Evolutionary conservation across 768 basidiomycete species (phyloP).

Genomic region (Chiua virens): DNA sequence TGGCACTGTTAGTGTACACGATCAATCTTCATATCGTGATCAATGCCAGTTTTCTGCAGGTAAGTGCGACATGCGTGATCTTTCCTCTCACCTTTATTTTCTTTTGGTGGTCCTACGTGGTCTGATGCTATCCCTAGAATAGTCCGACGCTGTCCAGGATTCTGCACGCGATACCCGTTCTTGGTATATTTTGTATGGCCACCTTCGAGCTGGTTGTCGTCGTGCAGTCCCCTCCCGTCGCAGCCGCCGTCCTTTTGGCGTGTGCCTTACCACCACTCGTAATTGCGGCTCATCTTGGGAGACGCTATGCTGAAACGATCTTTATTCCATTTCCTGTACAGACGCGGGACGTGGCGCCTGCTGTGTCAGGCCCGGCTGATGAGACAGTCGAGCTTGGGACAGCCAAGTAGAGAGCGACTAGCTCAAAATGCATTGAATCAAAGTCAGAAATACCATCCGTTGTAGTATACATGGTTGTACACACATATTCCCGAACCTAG

Average conservation of each 20-base stretch:
- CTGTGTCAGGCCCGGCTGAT: neutral
- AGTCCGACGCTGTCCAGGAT: conserved; percentile 11
- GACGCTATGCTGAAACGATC: conserved; percentile 5
- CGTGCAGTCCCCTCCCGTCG: conserved; percentile 23
- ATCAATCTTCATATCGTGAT: conserved; percentile 27
- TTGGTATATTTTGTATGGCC: conserved; percentile 25
- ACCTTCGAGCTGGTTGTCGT: conserved; percentile 14
- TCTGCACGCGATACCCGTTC: conserved; percentile 26
- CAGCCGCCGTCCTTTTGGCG: conserved; percentile 16
- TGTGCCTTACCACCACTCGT: conserved; percentile 23
- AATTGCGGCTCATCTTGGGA: conserved; percentile 4
- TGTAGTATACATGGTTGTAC: conserved; percentile 12
- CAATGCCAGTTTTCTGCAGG: conserved; percentile 18
- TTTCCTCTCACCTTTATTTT: neutral
- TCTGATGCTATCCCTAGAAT: conserved; percentile 6
- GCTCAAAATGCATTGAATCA: neutral
- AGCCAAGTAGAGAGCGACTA: too few relatives aligned
- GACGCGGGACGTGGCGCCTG: neutral
- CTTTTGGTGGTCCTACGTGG: neutral
- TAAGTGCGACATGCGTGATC: neutral
- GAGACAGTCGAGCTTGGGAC: neutral
- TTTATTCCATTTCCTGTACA: conserved; percentile 7
- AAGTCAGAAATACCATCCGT: neutral
- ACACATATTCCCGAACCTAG: conserved; percentile 4
- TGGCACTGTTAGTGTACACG: conserved; percentile 29